phyloP scores from a whole-genome alignment of 768 basidiomycete species.

The Kwoniella shandongensis region DNA sequence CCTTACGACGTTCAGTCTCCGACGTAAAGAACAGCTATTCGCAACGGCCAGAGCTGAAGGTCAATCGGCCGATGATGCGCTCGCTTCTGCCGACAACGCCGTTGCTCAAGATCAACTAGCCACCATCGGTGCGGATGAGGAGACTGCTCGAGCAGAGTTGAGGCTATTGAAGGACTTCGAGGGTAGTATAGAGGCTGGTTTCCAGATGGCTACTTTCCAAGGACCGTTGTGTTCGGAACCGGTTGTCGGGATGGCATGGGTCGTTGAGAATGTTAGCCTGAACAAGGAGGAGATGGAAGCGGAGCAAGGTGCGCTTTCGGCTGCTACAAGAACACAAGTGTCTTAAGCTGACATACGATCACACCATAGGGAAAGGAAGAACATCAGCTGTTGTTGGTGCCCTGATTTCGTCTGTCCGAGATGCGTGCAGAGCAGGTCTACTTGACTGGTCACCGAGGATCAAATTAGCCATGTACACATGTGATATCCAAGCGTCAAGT shows the following conservation, averaged over 20 bases:
- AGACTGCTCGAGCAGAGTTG: conserved; percentile 27
- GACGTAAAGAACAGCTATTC: conserved; percentile 37
- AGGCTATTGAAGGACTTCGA: conserved; percentile 64
- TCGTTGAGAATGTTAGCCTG: conserved; percentile 68
- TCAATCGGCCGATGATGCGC: conserved; percentile 47
- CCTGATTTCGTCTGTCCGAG: conserved; percentile 80
- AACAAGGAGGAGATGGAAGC: conserved; percentile 69
- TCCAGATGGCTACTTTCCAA: conserved; percentile 90
- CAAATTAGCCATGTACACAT: conserved; percentile 97
- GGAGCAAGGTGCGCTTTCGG: conserved; percentile 48
- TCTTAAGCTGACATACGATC: conserved; percentile 4
- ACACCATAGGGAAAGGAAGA: conserved; percentile 68
- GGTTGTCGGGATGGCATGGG: conserved; percentile 86
- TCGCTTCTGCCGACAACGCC: conserved; percentile 38
- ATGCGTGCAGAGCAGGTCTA: conserved; percentile 83
- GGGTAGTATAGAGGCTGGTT: conserved; percentile 82
- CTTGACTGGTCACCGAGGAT: conserved; percentile 97
- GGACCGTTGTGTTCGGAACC: conserved; percentile 95
- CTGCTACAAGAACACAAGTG: neutral
- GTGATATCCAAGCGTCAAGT: conserved; percentile 98
- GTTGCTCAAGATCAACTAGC: conserved; percentile 31
- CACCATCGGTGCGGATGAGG: conserved; percentile 18
- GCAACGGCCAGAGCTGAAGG: conserved; percentile 44
- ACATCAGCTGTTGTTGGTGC: conserved; percentile 86
- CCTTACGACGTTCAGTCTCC: conserved; percentile 27